Evolutionary conservation across 768 basidiomycete genomes (phyloP).

Genomic region (Gloeophyllum trabeum): DNA sequence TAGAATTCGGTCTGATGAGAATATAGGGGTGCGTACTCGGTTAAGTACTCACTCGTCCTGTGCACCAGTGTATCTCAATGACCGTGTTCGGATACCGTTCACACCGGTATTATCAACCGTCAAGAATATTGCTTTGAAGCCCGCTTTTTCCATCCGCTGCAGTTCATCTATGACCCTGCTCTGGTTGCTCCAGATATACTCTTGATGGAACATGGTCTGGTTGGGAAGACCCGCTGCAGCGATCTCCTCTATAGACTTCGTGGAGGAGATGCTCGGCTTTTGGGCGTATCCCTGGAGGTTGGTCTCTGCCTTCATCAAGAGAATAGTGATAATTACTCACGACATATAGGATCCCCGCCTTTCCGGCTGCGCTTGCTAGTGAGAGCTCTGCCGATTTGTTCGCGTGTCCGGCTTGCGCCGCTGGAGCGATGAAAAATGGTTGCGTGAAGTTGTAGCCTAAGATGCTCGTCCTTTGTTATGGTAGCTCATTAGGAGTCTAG

Average conservation of each 20-base stretch:
- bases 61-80: constrained; percentile 9
- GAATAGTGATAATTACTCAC: no score
- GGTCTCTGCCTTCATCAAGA: no score
- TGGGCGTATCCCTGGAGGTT: no score
- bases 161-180: constrained; percentile 13
- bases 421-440: constrained; percentile 34
- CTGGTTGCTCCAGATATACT: constrained; percentile 10
- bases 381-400: constrained; percentile 35
- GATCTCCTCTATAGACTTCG: constrained; percentile 16
- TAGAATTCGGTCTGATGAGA: constrained; percentile 1
- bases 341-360: constrained; percentile 27
- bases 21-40: no score
- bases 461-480: constrained; percentile 12
- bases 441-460: constrained; percentile 17
- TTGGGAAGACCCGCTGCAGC: constrained; percentile 11
- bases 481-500: not conserved
- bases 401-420: constrained; percentile 25
- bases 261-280: constrained; percentile 17
- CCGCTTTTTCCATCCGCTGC: constrained; percentile 14
- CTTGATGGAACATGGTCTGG: constrained; percentile 20
- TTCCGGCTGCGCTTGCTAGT: constrained; percentile 28
- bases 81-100: constrained; percentile 16
- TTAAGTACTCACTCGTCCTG: no score
- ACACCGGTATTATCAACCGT: constrained; percentile 23
- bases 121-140: constrained; percentile 21